These are phyloP conservation scores for Aureobasidium vineae DNA, from an alignment of 2,329 filamentous ascomycete genomes.

Conservation along the genomic window DNA sequence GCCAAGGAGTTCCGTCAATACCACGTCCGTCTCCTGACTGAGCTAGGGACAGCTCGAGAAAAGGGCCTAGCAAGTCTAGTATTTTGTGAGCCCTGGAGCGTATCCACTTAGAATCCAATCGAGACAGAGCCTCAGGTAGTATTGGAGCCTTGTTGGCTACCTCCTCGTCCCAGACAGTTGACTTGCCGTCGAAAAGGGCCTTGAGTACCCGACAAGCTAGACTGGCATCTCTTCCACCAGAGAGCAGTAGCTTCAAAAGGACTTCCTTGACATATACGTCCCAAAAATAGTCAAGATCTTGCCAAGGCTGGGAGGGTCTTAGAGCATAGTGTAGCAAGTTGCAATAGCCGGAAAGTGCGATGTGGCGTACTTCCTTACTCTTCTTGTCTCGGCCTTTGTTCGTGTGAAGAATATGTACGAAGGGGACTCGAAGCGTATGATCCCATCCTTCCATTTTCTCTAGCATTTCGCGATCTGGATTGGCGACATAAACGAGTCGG, in stretches of 20 bases:
- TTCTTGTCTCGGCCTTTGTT: conserved; percentile 58
- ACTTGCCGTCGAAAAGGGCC: conserved; percentile 64
- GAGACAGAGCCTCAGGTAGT: conserved; percentile 73
- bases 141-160: conserved; percentile 56
- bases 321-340: conserved; percentile 82
- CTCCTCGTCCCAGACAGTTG: conserved; percentile 68
- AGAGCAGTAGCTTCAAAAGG: conserved; percentile 57
- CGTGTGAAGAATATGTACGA: conserved; percentile 61
- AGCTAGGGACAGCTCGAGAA: conserved; percentile 54
- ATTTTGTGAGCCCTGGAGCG: conserved; percentile 67
- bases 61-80: conserved; percentile 58
- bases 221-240: conserved; percentile 52
- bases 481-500: conserved; percentile 72
- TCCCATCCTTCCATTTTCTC: conserved; percentile 56
- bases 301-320: conserved; percentile 63
- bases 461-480: conserved; percentile 59
- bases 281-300: conserved; percentile 76
- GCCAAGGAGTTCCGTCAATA: conserved; percentile 36
- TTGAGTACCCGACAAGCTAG: conserved; percentile 68
- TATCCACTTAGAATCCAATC: conserved; percentile 83
- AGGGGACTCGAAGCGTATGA: conserved; percentile 65
- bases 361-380: conserved; percentile 49
- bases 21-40: conserved; percentile 28
- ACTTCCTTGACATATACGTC: conserved; percentile 67
- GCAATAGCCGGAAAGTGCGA: conserved; percentile 70